phyloP scores from a whole-genome alignment of 176 grass and related monocot genomes.

The Phyllostachys edulis region DNA sequence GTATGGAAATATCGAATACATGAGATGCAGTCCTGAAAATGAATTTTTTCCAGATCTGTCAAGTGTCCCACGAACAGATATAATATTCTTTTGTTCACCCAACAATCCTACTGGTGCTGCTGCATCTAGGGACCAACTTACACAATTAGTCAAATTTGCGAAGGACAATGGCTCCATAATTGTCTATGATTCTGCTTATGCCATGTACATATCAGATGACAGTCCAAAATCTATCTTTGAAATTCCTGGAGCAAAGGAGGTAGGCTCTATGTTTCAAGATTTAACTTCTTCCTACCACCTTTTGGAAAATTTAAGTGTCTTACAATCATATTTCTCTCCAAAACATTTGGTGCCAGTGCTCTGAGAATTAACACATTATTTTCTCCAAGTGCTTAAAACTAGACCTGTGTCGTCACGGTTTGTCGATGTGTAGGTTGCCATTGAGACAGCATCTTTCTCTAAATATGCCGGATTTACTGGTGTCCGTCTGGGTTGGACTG shows the following conservation, averaged over 20 bases:
- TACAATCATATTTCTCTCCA: background rate
- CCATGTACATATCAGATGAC: constrained; percentile 91
- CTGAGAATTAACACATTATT: background rate
- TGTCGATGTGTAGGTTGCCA: constrained; percentile 65
- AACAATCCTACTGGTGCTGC: constrained; percentile 91
- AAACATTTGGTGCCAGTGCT: background rate
- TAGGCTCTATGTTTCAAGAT: constrained; percentile 22
- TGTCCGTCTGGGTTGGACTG: constrained; percentile 92
- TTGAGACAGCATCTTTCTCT: constrained; percentile 94
- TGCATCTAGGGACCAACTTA: constrained; percentile 78
- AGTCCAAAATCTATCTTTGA: constrained; percentile 84
- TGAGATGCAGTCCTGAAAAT: constrained; percentile 93
- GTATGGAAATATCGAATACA: constrained; percentile 81
- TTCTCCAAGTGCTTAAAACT: background rate
- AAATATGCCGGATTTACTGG: constrained; percentile 98
- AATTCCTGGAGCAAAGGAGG: constrained; percentile 97
- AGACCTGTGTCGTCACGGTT: background rate
- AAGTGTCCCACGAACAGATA: constrained; percentile 57
- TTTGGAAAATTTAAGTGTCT: background rate
- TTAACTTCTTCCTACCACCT: background rate
- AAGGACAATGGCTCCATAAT: constrained; percentile 90
- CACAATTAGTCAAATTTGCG: constrained; percentile 72
- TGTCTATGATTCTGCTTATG: constrained; percentile 97
- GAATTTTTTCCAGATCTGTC: constrained; percentile 92
- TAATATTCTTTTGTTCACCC: constrained; percentile 97